phyloP scores from a whole-genome alignment of 352 stramenopile genomes.

The Halophytophthora batemanensis region DNA sequence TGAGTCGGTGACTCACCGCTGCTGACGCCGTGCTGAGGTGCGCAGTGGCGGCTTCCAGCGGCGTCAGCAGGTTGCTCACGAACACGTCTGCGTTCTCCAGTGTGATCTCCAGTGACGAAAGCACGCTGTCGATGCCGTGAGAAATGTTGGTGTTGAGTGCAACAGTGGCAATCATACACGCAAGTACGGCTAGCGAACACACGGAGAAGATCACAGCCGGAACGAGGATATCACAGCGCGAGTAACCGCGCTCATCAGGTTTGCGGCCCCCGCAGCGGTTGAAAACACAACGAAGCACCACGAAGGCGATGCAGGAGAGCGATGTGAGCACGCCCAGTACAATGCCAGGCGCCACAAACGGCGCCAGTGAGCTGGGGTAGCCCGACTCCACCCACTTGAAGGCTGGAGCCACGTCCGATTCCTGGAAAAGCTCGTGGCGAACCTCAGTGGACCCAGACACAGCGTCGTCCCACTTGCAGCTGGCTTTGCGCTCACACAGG shows the following conservation, averaged over 20 bases:
- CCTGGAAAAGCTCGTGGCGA: constrained; percentile 55
- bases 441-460: constrained; percentile 28
- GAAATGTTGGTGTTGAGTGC: constrained; percentile 83
- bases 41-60: constrained; percentile 38
- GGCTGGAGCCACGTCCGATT: constrained; percentile 47
- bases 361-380: constrained; percentile 65
- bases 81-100: constrained; percentile 81
- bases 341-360: constrained; percentile 68
- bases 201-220: constrained; percentile 59
- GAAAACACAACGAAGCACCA: constrained; percentile 73
- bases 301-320: constrained; percentile 51
- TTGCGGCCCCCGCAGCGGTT: constrained; percentile 78
- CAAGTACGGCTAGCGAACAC: constrained; percentile 73
- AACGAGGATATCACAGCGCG: constrained; percentile 71
- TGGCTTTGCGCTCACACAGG: constrained; percentile 67
- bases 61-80: constrained; percentile 51
- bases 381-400: constrained; percentile 62
- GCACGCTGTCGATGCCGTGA: constrained; percentile 50
- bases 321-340: constrained; percentile 68
- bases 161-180: constrained; percentile 71
- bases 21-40: constrained; percentile 41
- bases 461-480: constrained; percentile 81
- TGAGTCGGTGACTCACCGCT: constrained; percentile 35
- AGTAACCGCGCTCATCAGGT: constrained; percentile 73
- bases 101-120: constrained; percentile 67